Base-by-base conservation (phyloP, 2,329 filamentous ascomycete genomes). In the Aphanoascus verrucosus region DNA sequence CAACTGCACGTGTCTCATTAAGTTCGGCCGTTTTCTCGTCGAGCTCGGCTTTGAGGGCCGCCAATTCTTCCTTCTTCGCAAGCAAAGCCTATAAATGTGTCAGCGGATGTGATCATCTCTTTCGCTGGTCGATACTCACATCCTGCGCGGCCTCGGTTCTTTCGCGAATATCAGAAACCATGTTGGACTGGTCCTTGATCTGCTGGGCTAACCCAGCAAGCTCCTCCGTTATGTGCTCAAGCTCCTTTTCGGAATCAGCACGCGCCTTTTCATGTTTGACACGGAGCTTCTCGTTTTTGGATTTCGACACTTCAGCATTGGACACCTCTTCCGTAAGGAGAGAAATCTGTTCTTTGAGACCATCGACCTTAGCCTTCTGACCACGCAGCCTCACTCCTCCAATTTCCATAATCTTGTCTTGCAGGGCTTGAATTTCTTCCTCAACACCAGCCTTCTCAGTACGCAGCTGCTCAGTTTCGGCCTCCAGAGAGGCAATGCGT, bases 371-470 rank as follows among this genome's bases (percentile, higher is more conserved):
- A 57, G 88, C 83, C 62, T 93, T 90, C 67, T 98, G 91, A 15
- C 84, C 81, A 53, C 93, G 84, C 15, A 98, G 81, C 70, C 88
- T 89, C 63, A 97, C 89, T 70, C 93, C 93, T 64, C 93, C 93
- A 58, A 95, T 85, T 69, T 96, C 85, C 93, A 98, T 97, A 64
- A 98, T 98, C 75, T 90, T 94, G 77, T 93, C 85, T 66, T 98
- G 91, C 1, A 98, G 76, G 17, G 78, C 78, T 71, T 94, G 91
- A 70, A 98, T 97, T 69, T 97, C 93, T 23, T 84, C 83, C 66
- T 98, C 93, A 7, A 95, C 83, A 44, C 84, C 93, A 1, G 86
- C 81, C n/a, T 86, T 96, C 69, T 97, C 88, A 8, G 80, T 77
- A 57, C 83, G 87, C 8, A 98, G 78, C 62, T 85, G 86, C 55